Conservation (phyloP, 768 basidiomycete genomes). For the Boletus edulis region DNA sequence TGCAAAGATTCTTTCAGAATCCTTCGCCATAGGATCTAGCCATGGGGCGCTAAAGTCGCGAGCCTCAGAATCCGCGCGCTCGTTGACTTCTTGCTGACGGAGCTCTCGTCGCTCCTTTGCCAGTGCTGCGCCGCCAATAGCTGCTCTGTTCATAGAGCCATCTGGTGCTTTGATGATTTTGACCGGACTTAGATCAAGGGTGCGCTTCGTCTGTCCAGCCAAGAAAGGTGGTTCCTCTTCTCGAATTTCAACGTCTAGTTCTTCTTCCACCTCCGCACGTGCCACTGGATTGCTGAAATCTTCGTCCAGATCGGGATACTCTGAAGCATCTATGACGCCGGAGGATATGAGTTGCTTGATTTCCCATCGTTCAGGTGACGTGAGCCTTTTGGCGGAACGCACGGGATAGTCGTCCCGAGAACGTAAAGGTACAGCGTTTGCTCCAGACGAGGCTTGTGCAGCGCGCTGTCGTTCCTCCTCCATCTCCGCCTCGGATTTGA, state of each 20-base stretch:
- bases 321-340: conserved; percentile 86
- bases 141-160: conserved; percentile 94
- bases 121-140: conserved; percentile 87
- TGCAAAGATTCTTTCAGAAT: conserved; percentile 84
- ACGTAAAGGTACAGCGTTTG: conserved; percentile 83
- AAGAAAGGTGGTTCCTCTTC: conserved; percentile 98
- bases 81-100: conserved; percentile 91
- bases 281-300: conserved; percentile 75
- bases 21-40: conserved; percentile 96
- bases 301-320: conserved; percentile 92
- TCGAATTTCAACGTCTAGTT: conserved; percentile 93
- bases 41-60: conserved; percentile 95
- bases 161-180: conserved; percentile 99
- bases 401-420: conserved; percentile 49
- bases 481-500: conserved; percentile 92
- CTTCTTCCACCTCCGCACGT: conserved; percentile 89
- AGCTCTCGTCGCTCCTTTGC: conserved; percentile 95
- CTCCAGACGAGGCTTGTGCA: conserved; percentile 68
- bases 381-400: conserved; percentile 84
- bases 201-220: conserved; percentile 93
- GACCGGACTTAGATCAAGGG: conserved; percentile 93
- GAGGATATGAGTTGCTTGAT: conserved; percentile 98
- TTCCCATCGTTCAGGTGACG: conserved; percentile 98
- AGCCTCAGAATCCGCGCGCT: conserved; percentile 90
- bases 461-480: conserved; percentile 72